Base-by-base conservation (phyloP, 495 filamentous ascomycete genomes). In the Penicillium canescens region DNA sequence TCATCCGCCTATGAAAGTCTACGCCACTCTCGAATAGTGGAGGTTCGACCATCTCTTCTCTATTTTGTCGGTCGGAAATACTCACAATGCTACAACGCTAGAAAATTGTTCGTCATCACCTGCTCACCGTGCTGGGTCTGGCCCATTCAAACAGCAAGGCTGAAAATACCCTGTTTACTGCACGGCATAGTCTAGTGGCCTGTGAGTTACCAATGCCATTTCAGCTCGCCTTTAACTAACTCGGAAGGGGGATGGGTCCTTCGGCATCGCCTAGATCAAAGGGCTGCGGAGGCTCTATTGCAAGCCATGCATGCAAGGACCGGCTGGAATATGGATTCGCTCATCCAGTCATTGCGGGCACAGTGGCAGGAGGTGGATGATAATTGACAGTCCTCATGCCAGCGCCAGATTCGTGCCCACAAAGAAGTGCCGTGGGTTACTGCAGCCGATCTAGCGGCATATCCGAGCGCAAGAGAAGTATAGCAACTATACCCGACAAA, bases 91-190 rank as follows among this genome's bases (percentile, higher is more conserved):
- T 0, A 20, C 34, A 3, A 18, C 18, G 18, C 18, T 14, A 70
- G 67, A 64, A 57, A 62, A 59, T 40, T 45, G 49, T 66, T 28
- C 57, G 58, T 3, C 50, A 59, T 49, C 62, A 68, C 37, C 56
- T 68, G 13, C 55, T 70, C 20, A 57, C 36, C 6, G 51, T 70
- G 9, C 41, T 70, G 28, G 67, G 64, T 3, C 46, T 68, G 28
- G 67, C 67, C 23, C 52, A 64, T 23, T 70, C 67, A 1, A 70
- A 70, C 50, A 6, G 52, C 13, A 57, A 57, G 31, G 67, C 65
- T 3, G 67, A 70, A 35, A 70, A 68, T 18, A 66, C 65, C 8
- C 47, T 66, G 2, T 70, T 68, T 13, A 70, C 65, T 34, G 67
- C 67, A 42, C 55, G 65, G 7, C 65, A 70, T 37, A 66, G 65